Percentiles rank a stretch among this genome's conserved stretches.
Conservation (phyloP, 2,329 filamentous ascomycete species). For the Alternaria gaisen region DNA sequence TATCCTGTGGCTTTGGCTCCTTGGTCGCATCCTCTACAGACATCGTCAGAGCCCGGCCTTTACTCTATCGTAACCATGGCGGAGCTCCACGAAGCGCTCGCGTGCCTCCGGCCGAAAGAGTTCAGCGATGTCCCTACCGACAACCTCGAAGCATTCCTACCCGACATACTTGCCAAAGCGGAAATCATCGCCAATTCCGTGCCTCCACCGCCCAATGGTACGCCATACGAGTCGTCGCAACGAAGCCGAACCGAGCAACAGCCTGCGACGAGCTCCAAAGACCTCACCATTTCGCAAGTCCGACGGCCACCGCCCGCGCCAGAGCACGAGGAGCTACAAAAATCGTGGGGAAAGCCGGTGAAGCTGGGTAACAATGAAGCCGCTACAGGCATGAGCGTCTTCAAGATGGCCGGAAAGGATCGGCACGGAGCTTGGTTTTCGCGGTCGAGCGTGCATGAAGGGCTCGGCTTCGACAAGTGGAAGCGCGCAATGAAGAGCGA, state of each 20-base stretch:
- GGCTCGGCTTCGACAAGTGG: constrained; percentile 79
- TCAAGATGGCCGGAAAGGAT: constrained; percentile 81
- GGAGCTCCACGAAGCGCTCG: constrained; percentile 57
- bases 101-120: constrained; percentile 54
- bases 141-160: constrained; percentile 53
- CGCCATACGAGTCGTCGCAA: constrained; percentile 55
- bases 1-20: background rate
- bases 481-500: constrained; percentile 78
- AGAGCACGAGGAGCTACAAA: constrained; percentile 70
- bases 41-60: background rate
- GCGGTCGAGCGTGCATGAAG: constrained; percentile 81
- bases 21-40: background rate
- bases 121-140: constrained; percentile 57
- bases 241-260: constrained; percentile 68
- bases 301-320: constrained; percentile 60
- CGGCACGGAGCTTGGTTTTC: constrained; percentile 91
- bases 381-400: constrained; percentile 78
- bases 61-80: constrained; percentile 30
- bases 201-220: constrained; percentile 64
- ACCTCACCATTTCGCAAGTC: constrained; percentile 63
- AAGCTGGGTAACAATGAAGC: constrained; percentile 78
- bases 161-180: constrained; percentile 60
- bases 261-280: constrained; percentile 58
- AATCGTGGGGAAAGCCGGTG: constrained; percentile 85
- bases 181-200: constrained; percentile 80